phyloP scores from a whole-genome alignment of 2,329 filamentous ascomycete species.

The Cadophora malorum region DNA sequence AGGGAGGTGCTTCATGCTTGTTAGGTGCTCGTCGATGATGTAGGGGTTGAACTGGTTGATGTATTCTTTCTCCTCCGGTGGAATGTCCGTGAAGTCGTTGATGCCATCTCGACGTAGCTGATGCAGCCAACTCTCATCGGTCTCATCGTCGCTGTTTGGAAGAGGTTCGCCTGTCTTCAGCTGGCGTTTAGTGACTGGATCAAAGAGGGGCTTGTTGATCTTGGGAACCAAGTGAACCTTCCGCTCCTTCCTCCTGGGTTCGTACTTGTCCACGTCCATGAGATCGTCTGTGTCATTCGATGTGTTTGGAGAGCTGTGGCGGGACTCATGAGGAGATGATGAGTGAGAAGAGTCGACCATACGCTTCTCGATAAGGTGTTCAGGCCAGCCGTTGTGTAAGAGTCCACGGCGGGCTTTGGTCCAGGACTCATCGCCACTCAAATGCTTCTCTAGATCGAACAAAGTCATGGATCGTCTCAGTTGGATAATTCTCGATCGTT shows the following conservation, averaged over 20 bases:
- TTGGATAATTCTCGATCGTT: slow-evolving; percentile 50
- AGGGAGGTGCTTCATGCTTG: slow-evolving; percentile 32
- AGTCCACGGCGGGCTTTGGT: slow-evolving; percentile 51
- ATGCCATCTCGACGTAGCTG: slow-evolving; percentile 42
- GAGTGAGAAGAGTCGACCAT: slow-evolving; percentile 35
- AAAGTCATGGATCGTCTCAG: slow-evolving; percentile 52
- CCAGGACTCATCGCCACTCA: slow-evolving; percentile 56
- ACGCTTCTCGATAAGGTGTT: slow-evolving; percentile 28
- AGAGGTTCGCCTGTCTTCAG: slow-evolving; percentile 40
- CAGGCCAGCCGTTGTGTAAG: slow-evolving; percentile 43
- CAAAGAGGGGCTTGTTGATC: slow-evolving; percentile 38
- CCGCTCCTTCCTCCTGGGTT: slow-evolving; percentile 12
- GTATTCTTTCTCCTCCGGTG: slow-evolving; percentile 43
- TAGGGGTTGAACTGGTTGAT: slow-evolving; percentile 43
- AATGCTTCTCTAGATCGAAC: slow-evolving; percentile 53
- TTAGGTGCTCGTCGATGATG: slow-evolving; percentile 36
- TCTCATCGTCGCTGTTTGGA: slow-evolving; percentile 42
- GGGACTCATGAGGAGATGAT: slow-evolving; percentile 38
- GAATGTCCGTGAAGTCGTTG: slow-evolving; percentile 42
- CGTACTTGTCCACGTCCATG: slow-evolving; percentile 25
- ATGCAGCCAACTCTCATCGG: slow-evolving; percentile 43
- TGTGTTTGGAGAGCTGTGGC: slow-evolving; percentile 41
- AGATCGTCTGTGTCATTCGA: slow-evolving; percentile 33
- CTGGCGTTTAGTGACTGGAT: slow-evolving; percentile 40
- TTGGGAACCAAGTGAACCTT: slow-evolving; percentile 31